Percentiles rank a stretch among this genome's conserved stretches.
Evolutionary conservation across 345 rosid species (phyloP).

Genomic region (Leavenworthia alabamica): DNA sequence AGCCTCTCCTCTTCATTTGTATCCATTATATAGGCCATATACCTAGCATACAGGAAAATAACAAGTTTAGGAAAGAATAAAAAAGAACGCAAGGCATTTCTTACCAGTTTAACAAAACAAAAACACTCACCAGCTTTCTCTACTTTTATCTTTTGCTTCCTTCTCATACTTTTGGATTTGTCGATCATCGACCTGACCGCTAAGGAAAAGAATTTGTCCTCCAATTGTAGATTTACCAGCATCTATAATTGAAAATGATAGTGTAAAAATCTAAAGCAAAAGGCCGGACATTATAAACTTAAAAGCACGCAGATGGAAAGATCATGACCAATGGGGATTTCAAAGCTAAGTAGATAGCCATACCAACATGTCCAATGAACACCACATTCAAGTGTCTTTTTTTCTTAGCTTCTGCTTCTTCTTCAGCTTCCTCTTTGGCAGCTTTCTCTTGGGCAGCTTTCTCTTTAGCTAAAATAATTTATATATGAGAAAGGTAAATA

Average conservation of each 20-base stretch:
- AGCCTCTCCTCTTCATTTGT: conserved; percentile 96
- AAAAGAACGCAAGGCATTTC: not conserved
- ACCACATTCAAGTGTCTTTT: conserved; percentile 93
- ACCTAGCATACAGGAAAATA: conserved; percentile 45
- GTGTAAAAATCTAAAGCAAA: not conserved
- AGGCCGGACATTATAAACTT: not conserved
- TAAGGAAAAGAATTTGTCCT: conserved; percentile 93
- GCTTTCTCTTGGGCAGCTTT: conserved; percentile 51
- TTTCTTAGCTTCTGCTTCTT: conserved; percentile 41
- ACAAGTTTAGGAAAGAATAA: not conserved
- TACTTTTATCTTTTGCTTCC: conserved; percentile 96
- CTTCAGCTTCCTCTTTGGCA: conserved; percentile 39
- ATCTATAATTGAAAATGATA: conserved; percentile 40
- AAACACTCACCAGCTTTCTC: conserved; percentile 78
- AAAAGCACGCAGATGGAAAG: not conserved
- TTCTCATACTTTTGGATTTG: conserved; percentile 93
- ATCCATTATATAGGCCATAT: conserved; percentile 99
- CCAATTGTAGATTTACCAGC: conserved; percentile 97
- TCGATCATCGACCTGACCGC: conserved; percentile 95
- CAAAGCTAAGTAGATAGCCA: conserved; percentile 27
- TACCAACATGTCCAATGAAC: conserved; percentile 99
- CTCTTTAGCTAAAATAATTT: conserved; percentile 32
- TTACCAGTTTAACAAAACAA: not conserved
- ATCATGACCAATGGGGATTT: not conserved
- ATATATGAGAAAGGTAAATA: too few relatives aligned